phyloP scores from a whole-genome alignment of 208 protist species.

The Trypanosoma lewisi region DNA sequence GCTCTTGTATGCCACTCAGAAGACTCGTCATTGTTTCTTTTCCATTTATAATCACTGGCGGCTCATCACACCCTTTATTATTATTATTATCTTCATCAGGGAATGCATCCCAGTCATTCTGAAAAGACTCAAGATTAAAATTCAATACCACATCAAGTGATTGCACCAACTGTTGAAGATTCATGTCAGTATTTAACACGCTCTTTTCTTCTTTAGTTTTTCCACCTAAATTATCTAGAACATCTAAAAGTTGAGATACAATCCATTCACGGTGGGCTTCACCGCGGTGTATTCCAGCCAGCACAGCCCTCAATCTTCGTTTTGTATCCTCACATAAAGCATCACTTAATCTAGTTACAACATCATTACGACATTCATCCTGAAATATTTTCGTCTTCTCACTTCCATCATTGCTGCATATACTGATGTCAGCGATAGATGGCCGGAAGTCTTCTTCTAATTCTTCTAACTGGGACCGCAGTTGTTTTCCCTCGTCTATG shows the following conservation, averaged over 20 bases:
- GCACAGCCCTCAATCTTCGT: not conserved
- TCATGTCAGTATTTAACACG: not conserved
- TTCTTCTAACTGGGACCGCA: constrained; percentile 18
- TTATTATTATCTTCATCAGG: not conserved
- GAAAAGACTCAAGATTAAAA: not conserved
- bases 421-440: not conserved
- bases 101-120: not conserved
- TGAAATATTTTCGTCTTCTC: not conserved
- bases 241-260: constrained; percentile 9
- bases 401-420: not conserved
- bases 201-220: not conserved
- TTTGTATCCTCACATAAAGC: not conserved
- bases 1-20: constrained; percentile 3
- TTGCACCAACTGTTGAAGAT: constrained; percentile 8
- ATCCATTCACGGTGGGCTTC: constrained; percentile 17
- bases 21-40: not conserved
- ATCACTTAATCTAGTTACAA: constrained; percentile 4
- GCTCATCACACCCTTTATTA: not conserved
- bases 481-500: constrained; percentile 6
- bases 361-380: not conserved
- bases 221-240: not conserved
- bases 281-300: constrained; percentile 8
- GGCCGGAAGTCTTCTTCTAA: constrained; percentile 2
- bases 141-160: constrained; percentile 14
- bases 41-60: not conserved